Percentiles rank a stretch among this genome's conserved stretches.
Conservation (phyloP, 2,329 filamentous ascomycete genomes). For the Laburnicola sp. region DNA sequence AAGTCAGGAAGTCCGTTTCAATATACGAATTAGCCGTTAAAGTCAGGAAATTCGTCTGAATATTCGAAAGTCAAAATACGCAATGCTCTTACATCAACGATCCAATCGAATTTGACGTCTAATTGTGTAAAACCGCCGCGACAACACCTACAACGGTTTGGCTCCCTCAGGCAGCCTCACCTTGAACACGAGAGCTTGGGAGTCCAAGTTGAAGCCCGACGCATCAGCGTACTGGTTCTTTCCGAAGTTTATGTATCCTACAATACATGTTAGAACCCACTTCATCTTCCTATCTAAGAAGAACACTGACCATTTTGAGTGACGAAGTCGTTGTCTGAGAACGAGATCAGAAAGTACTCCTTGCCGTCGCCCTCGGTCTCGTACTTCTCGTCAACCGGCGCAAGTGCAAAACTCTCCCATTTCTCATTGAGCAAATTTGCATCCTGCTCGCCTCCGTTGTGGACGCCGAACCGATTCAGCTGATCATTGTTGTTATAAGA, state of each 20-base stretch:
- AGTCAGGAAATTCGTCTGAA: not conserved
- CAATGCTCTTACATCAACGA: not conserved
- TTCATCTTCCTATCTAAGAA: not conserved
- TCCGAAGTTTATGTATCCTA: slow-evolving; percentile 62
- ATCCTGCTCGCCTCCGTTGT: slow-evolving; percentile 68
- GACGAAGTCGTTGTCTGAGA: slow-evolving; percentile 76
- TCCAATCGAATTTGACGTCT: not conserved
- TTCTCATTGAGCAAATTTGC: slow-evolving; percentile 69
- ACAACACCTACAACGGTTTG: slow-evolving; percentile 26
- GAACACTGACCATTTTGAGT: slow-evolving; percentile 63
- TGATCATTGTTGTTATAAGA: slow-evolving; percentile 69
- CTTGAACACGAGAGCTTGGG: slow-evolving; percentile 66
- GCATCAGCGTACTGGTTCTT: slow-evolving; percentile 59
- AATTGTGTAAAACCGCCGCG: too few species aligned
- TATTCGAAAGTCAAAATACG: not conserved
- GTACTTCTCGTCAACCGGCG: slow-evolving; percentile 55
- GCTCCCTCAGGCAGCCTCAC: slow-evolving; percentile 52
- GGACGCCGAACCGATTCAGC: slow-evolving; percentile 66
- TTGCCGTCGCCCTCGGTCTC: slow-evolving; percentile 55
- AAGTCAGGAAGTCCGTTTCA: not conserved
- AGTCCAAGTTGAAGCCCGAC: slow-evolving; percentile 62
- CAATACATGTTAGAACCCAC: slow-evolving; percentile 10
- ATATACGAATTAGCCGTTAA: not conserved
- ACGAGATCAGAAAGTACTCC: slow-evolving; percentile 68
- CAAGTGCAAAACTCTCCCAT: slow-evolving; percentile 70